These are phyloP conservation scores for Clavariopsis aquatica DNA, from an alignment of 495 filamentous ascomycete genomes.

Conservation along the genomic window DNA sequence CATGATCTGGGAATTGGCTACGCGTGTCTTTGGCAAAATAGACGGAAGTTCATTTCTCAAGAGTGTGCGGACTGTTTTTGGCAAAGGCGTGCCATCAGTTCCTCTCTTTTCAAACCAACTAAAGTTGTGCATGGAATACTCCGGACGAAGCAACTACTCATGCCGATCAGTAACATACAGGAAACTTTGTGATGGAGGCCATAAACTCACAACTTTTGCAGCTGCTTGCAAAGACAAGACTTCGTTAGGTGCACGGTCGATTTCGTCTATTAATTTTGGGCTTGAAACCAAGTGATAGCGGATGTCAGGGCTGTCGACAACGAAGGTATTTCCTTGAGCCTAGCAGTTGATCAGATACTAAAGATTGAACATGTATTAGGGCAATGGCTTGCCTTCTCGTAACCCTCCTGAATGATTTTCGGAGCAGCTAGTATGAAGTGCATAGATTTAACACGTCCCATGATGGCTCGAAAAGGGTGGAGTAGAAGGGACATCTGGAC, in stretches of 20 bases:
- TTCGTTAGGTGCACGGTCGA: background rate
- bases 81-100: constrained; percentile 8
- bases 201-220: constrained; percentile 4
- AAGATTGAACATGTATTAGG: background rate
- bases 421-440: background rate
- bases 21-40: background rate
- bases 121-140: constrained; percentile 9
- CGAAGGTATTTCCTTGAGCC: background rate
- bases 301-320: constrained; percentile 1
- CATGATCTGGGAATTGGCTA: no score
- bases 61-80: background rate
- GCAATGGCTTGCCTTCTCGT: background rate
- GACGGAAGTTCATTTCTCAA: constrained; percentile 1
- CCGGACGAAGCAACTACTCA: constrained; percentile 3
- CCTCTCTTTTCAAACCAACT: constrained; percentile 9
- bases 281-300: background rate
- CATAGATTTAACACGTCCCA: background rate
- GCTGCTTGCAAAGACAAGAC: constrained; percentile 10
- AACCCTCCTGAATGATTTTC: background rate
- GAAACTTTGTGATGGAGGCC: no score
- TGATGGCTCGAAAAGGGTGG: background rate
- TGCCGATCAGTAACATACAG: background rate
- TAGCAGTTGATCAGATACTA: background rate
- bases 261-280: background rate
- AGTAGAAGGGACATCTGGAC: background rate